Conservation (phyloP, 2,329 filamentous ascomycete genomes). For the Ilyonectria robusta region DNA sequence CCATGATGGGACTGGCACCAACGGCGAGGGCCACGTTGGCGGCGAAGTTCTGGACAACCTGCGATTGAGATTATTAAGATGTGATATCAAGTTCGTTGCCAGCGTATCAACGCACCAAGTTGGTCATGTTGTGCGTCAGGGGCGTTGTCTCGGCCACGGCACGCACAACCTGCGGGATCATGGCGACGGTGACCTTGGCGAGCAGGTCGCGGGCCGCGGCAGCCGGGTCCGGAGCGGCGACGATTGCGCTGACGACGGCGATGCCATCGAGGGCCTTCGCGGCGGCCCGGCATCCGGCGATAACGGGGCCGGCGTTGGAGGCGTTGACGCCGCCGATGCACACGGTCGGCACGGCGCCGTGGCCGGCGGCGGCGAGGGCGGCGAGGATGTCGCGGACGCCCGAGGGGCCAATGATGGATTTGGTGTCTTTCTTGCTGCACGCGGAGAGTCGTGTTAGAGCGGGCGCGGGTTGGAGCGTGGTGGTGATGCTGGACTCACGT, state of each 20-base stretch:
- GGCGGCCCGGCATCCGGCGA: slow-evolving; percentile 74
- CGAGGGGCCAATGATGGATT: slow-evolving; percentile 70
- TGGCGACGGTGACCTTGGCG: slow-evolving; percentile 63
- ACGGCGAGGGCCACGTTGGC: slow-evolving; percentile 90
- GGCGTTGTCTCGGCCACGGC: slow-evolving; percentile 76
- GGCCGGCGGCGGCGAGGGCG: slow-evolving; percentile 65
- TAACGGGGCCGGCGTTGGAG: slow-evolving; percentile 79
- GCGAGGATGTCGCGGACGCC: slow-evolving; percentile 69
- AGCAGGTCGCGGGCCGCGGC: slow-evolving; percentile 72
- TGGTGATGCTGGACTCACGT: slow-evolving; percentile 58
- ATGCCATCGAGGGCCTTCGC: slow-evolving; percentile 81
- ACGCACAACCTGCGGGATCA: slow-evolving; percentile 65
- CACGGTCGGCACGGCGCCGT: slow-evolving; percentile 72
- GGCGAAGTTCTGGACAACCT: slow-evolving; percentile 92
- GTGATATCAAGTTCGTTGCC: not conserved
- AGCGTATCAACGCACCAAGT: slow-evolving; percentile 69
- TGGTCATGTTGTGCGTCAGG: slow-evolving; percentile 97
- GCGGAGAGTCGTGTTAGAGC: slow-evolving; percentile 10
- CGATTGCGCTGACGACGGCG: slow-evolving; percentile 90
- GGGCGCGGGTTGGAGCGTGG: too few relatives aligned
- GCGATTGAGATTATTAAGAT: not conserved
- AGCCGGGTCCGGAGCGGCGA: slow-evolving; percentile 79
- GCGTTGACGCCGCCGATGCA: slow-evolving; percentile 92
- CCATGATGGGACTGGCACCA: slow-evolving; percentile 94
- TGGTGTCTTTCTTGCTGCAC: slow-evolving; percentile 85